Base-by-base conservation (phyloP, 805 yeast genomes). In the Barnettozyma californica region DNA sequence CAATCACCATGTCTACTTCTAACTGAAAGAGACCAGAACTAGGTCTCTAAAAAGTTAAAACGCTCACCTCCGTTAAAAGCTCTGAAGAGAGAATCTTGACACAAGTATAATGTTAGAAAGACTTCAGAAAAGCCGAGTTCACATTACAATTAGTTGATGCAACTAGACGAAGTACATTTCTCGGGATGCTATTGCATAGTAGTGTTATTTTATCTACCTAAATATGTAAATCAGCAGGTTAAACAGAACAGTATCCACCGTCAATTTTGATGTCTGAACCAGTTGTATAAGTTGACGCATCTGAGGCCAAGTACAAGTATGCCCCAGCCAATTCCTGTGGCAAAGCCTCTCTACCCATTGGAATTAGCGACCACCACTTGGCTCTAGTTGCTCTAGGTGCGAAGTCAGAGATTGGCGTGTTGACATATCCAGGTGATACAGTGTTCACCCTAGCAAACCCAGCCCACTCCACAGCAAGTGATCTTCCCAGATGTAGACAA, bases 311-410 rank as follows among this genome's bases (percentile, higher is more conserved):
- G 69, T 83, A 88, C 44, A 87, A 65, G 67, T 83, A 87, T 18
- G 91, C 91, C 51, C 95, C 95, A 14, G 78, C 81, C 51, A 87
- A 72, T 65, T 87, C 96, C 53, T 78, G 74, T 27, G 91, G 86
- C 39, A 71, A 65, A 21, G 84, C 94, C 62, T 84, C 81, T 65
- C 95, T 80, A 26, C 92, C 92, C 71, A 81, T 59, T 50, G 95
- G 94, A 21, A 71, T 75, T 50, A 71, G 49, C 7, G 65, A 53
- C 64, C 73, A 65, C 87, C 87, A 81, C 50, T 68, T 68, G 37
- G 66, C 65, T 53, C 69, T 68, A 51, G 70, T 66, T 41, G 74
- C 77, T 25, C 62, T 57, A 27, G 78, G 76, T 6, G 76, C 63
- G 16, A 29, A 29, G 33, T 29, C 33, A 13, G 33, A 29, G 7